Base-by-base conservation (phyloP, 2,329 filamentous ascomycete genomes). In the Pseudocercospora pini-densiflorae region DNA sequence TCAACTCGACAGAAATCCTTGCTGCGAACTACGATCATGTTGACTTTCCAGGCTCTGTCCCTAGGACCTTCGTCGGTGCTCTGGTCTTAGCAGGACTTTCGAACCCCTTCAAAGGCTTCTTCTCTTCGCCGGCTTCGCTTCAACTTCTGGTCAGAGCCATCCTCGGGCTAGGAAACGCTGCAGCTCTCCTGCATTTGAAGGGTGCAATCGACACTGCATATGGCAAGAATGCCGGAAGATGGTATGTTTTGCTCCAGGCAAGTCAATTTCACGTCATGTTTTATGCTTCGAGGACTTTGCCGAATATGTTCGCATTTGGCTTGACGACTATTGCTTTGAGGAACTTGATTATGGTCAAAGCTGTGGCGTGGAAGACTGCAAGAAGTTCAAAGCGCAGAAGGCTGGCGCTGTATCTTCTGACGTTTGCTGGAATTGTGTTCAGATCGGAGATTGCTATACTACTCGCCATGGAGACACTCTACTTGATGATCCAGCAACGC, bases 221-320 rank as follows among this genome's bases (percentile, higher is more conserved):
- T 78, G 94, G 95, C 14, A 81, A 79, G 29, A 83, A 83, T 4
- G 87, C 89, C 3, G 90, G 88, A 4, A 84, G 89, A 63, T 98
- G 94, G 93, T 99, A 91, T 81, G 80, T 90, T 3, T 68, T 92
- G 45, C 84, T 98, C 62, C 90, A 93, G 75, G 87, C 88, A 1
- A 90, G 89, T 78, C 94, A 98, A 79, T 99, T 99, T 76, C 95
- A 99, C 80, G 82, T 97, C 68, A 85, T 95, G 68, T 99, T 93
- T 80, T 99, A 99, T 82, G 90, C 94, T 14, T 95, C 93, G 16
- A 86, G 95, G 67, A 95, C 93, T 2, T 81, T 99, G 70, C 95
- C 95, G 1, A 99, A 99, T 78, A 97, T 96, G 91, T 97, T 97
- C 80, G 94, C 95, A 21, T 95, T 98, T 81, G 88, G 89, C 9